Evolutionary conservation across 331 rosid species (phyloP), one percentile per base, ranked within the genome.

Genomic region (Malus hybrid): DNA sequence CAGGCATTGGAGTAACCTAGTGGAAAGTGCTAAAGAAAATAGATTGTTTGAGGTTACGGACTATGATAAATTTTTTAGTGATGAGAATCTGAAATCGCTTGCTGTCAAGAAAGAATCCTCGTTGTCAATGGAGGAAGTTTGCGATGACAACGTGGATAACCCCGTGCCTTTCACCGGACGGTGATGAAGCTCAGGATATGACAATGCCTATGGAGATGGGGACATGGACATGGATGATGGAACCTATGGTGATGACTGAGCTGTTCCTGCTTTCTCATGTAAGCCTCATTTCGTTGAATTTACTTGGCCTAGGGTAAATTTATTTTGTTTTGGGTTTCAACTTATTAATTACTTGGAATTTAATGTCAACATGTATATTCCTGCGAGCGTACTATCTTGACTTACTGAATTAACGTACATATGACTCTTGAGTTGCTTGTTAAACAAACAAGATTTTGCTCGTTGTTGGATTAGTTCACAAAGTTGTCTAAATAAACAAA

Each of bases 1-100:
- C 77, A 76, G 61, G 74, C 96, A 81, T 77, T 93, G 98, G 98
- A 86, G 77, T 78, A 88, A 93, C 74, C 86, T 93, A 29, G 97
- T 89, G 78, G 89, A 91, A 79, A 91, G 84, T 83, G 96, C 96
- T 20, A 89, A 84, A 83, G 52, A 77, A 75, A 89, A 34, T 34
- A 34, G 42, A 34, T 61, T 6, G 5, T n/a, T 12, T 82, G 77
- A 80, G 84, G 97, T 89, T 83, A 60, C 79, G 87, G 48, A 81
- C 87, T 92, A 88, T 53, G 44, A 88, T 29, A 56, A 84, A 10
- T 88, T 88, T 77, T 81, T 92, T 79, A 86, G 83, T 10, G 91
- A 90, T 2, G 88, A 83, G 61, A 87, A 58, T 72, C 55, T 92
- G 61, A 30, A 74, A 78, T 79, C 87, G 65, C 80, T 84, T 88